phyloP scores from a whole-genome alignment of 352 stramenopile genomes.

The Phytophthora citricola region DNA sequence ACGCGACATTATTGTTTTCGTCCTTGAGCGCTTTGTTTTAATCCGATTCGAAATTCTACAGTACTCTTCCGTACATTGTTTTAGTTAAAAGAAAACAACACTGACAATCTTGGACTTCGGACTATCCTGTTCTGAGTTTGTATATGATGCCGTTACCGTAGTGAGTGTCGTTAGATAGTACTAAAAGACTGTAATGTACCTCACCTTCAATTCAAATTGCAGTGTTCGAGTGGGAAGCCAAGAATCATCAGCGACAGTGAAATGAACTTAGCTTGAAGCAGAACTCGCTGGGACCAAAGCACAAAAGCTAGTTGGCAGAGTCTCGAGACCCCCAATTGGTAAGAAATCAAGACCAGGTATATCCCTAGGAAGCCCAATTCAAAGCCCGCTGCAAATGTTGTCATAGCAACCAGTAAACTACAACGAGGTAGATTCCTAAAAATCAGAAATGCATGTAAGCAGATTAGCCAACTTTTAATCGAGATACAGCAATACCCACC shows the following conservation, averaged over 20 bases:
- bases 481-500: conserved; percentile 11
- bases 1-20: no score
- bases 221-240: conserved; percentile 33
- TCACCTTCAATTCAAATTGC: no score
- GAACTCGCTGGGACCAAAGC: conserved; percentile 34
- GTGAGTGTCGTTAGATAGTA: no score
- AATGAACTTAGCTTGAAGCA: conserved; percentile 36
- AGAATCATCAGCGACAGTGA: conserved; percentile 29
- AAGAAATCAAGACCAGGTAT: conserved; percentile 29
- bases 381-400: conserved; percentile 8
- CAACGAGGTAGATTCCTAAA: conserved; percentile 23
- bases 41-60: no score
- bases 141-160: conserved; percentile 31
- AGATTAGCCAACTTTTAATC: background rate
- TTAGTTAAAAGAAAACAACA: no score
- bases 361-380: conserved; percentile 21
- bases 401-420: conserved; percentile 28
- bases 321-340: conserved; percentile 5
- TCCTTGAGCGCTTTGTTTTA: no score
- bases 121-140: background rate
- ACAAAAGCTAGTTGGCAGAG: conserved; percentile 34
- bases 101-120: background rate
- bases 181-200: no score
- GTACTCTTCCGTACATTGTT: no score
- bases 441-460: conserved; percentile 10